Percentiles rank a stretch among this genome's conserved stretches.
Conservation (phyloP, 805 yeast species). For the Pichia cabralensis region DNA sequence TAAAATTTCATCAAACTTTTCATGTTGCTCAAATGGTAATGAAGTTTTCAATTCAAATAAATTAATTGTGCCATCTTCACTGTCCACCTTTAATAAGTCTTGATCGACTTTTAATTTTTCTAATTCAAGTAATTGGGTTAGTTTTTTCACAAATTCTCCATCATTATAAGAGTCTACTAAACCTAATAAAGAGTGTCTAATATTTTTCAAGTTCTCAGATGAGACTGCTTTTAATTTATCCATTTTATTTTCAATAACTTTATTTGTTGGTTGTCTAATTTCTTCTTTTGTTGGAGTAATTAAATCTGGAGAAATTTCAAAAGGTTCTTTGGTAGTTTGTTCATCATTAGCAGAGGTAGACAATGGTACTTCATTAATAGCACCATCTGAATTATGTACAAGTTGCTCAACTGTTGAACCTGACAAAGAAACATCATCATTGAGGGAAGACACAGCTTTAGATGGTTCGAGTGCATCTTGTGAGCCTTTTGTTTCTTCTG, state of each 20-base stretch:
- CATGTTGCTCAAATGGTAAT: conserved; percentile 38
- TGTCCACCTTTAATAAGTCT: conserved; percentile 6
- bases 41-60: conserved; percentile 57
- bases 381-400: not conserved
- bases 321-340: too few relatives aligned
- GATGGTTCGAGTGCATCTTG: too few relatives aligned
- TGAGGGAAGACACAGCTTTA: too few relatives aligned
- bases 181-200: conserved; percentile 63
- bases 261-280: conserved; percentile 9
- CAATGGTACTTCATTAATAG: too few relatives aligned
- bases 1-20: conserved; percentile 53
- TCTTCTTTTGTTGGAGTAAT: not conserved
- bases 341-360: too few relatives aligned
- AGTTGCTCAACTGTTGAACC: too few relatives aligned
- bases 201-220: conserved; percentile 67
- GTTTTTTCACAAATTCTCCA: conserved; percentile 16
- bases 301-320: not conserved
- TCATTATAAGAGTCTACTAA: conserved; percentile 24
- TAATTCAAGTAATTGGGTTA: conserved; percentile 14
- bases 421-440: not conserved
- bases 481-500: conserved; percentile 6
- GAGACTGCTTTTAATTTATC: conserved; percentile 54
- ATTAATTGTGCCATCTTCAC: conserved; percentile 29
- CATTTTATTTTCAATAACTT: conserved; percentile 40
- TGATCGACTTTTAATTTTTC: conserved; percentile 16